Conservation (phyloP, 164 flowering plant species). For the Aristolochia californica region DNA sequence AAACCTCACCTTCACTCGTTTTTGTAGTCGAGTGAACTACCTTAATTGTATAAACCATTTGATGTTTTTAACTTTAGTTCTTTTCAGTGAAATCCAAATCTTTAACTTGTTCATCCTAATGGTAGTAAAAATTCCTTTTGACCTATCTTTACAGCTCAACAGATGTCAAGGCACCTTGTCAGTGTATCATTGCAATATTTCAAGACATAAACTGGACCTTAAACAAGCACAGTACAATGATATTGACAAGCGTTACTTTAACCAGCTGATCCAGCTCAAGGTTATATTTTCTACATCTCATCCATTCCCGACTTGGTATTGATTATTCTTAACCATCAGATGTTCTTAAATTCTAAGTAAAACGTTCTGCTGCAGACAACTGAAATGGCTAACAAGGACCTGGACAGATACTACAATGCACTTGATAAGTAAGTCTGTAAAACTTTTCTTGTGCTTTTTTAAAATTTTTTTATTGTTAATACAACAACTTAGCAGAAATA, state of each 20-base stretch:
- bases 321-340: background rate
- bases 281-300: constrained; percentile 20
- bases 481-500: no score
- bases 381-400: constrained; percentile 99
- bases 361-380: constrained; percentile 58
- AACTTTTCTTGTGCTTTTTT: background rate
- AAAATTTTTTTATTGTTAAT: background rate
- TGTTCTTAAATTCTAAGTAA: background rate
- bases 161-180: constrained; percentile 69
- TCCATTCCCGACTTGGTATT: background rate
- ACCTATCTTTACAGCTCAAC: constrained; percentile 44
- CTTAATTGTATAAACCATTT: background rate
- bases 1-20: no score
- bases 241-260: constrained; percentile 85
- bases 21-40: no score
- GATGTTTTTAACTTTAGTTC: background rate
- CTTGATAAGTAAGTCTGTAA: constrained; percentile 82
- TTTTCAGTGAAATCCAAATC: background rate
- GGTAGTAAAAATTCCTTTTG: background rate
- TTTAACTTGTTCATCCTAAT: background rate
- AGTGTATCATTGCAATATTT: constrained; percentile 77
- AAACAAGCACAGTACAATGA: constrained; percentile 88
- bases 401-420: constrained; percentile 91
- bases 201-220: constrained; percentile 64
- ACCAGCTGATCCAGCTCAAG: constrained; percentile 94